A percentile compares a stretch with the other conserved stretches of the same genome.
phyloP scores from a whole-genome alignment of 495 filamentous ascomycete species.

The Talaromyces proteolyticus region DNA sequence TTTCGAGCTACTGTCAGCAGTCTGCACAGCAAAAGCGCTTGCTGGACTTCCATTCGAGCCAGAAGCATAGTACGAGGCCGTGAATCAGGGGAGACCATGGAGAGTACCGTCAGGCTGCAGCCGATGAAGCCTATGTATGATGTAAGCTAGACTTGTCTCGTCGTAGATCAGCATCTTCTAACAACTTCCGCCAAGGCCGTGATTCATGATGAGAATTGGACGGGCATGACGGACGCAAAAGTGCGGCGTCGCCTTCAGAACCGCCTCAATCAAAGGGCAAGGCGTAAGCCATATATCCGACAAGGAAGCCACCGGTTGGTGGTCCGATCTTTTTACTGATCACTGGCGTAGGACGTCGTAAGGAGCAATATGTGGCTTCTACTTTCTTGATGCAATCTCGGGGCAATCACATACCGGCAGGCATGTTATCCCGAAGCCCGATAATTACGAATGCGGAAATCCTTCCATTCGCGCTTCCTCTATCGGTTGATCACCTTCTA shows the following conservation, averaged over 20 bases:
- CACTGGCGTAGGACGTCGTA: neutral
- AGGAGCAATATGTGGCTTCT: neutral
- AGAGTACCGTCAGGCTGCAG: neutral
- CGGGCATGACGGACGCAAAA: conserved; percentile 11
- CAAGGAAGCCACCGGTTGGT: neutral
- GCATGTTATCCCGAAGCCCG: neutral
- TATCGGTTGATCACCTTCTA: conserved; percentile 9
- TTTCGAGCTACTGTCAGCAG: neutral
- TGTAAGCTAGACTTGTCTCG: neutral
- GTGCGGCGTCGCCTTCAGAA: conserved; percentile 13
- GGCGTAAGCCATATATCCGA: neutral
- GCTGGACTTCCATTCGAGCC: neutral
- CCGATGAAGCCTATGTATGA: conserved; percentile 1
- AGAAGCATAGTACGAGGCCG: no score
- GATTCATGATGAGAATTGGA: conserved; percentile 16
- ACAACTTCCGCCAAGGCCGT: neutral
- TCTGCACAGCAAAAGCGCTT: no score
- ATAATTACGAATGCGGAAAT: neutral
- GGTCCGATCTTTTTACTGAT: neutral
- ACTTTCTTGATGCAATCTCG: neutral
- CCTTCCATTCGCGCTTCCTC: conserved; percentile 8
- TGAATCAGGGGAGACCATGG: neutral
- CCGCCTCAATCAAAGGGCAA: conserved; percentile 13
- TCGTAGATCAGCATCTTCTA: neutral
- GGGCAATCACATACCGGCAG: neutral